These are phyloP conservation scores for Hirschfeldia incana DNA, from an alignment of 345 rosid species.

Conservation along the genomic window DNA sequence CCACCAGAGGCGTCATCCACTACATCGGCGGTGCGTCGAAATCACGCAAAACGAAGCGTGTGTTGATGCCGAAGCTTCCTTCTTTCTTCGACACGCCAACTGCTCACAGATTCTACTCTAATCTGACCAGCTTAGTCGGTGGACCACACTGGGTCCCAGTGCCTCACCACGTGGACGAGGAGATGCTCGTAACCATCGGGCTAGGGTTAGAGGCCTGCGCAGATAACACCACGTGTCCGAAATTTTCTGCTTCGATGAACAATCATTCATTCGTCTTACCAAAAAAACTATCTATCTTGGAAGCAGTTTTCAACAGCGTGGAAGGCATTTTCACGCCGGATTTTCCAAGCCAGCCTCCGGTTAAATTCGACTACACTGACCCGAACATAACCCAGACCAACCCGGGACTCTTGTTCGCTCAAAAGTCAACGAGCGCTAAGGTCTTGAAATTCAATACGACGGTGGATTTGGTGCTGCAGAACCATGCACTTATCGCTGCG, in stretches of 20 bases:
- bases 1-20: slow-evolving; percentile 65
- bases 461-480: slow-evolving; percentile 72
- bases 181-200: slow-evolving; percentile 72
- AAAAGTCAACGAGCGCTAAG: slow-evolving; percentile 61
- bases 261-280: slow-evolving; percentile 67
- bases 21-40: slow-evolving; percentile 44
- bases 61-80: slow-evolving; percentile 70
- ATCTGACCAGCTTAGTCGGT: slow-evolving; percentile 44
- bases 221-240: slow-evolving; percentile 53
- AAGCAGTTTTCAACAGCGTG: slow-evolving; percentile 58
- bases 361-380: slow-evolving; percentile 67
- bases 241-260: slow-evolving; percentile 74
- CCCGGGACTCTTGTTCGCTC: slow-evolving; percentile 43
- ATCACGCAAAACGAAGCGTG: slow-evolving; percentile 23
- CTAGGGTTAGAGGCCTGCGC: slow-evolving; percentile 51
- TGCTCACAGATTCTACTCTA: slow-evolving; percentile 61
- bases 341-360: slow-evolving; percentile 67
- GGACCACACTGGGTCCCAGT: slow-evolving; percentile 71
- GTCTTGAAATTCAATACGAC: slow-evolving; percentile 67
- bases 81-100: slow-evolving; percentile 66
- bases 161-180: slow-evolving; percentile 60
- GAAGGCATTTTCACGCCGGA: slow-evolving; percentile 61
- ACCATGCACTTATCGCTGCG: slow-evolving; percentile 55
- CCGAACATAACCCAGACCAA: slow-evolving; percentile 29
- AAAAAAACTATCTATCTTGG: slow-evolving; percentile 50